Base-by-base conservation (phyloP, 2,329 filamentous ascomycete species). In the Colletotrichum euphorbiae region DNA sequence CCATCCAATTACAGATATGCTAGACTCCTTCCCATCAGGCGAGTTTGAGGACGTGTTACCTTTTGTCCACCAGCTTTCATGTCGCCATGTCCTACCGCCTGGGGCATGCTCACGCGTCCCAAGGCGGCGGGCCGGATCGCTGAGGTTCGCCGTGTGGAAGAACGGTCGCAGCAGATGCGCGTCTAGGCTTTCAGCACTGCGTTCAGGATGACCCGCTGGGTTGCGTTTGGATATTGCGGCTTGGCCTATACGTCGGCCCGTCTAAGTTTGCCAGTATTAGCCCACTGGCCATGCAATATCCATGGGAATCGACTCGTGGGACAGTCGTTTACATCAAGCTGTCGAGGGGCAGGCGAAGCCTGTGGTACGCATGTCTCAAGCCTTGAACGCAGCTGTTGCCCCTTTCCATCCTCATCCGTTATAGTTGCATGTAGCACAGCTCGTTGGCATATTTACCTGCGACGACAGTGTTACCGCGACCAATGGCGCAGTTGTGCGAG, bases 141-240 rank as follows among this genome's bases (percentile, higher is more conserved):
- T 54, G 51, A 28, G n/a, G 57, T 43, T 40, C 31, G 31, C 15
- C 31, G 57, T 42, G 21, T 40, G 43, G 52, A 54, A 46, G 50
- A 48, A 62, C 40, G 31, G 57, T 57, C 51, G 43, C 56, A 52
- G 56, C 50, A 28, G 55, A 50, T 67, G 51, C 55, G 62, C 55
- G 51, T 40, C 62, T 42, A 45, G 67, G 51, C 62, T 57, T 69
- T 62, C 36, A 62, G 59, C 59, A 57, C 50, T 13, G 64, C 60
- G 60, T 45, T 43, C 24, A 28, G 52, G 33, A 58, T 58, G 21
- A 45, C 46, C 54, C 60, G 40, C 61, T 50, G 54, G 48, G 54
- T 51, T 63, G 60, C 52, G 28, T 65, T 57, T 59, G 48, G 40
- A 54, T 40, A 28, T 55, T 48, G 52, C 46, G 40, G 31, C 54